Evolutionary conservation across 768 basidiomycete genomes (phyloP), one percentile per base, ranked within the genome.

Genomic region (Podaxis sp.): DNA sequence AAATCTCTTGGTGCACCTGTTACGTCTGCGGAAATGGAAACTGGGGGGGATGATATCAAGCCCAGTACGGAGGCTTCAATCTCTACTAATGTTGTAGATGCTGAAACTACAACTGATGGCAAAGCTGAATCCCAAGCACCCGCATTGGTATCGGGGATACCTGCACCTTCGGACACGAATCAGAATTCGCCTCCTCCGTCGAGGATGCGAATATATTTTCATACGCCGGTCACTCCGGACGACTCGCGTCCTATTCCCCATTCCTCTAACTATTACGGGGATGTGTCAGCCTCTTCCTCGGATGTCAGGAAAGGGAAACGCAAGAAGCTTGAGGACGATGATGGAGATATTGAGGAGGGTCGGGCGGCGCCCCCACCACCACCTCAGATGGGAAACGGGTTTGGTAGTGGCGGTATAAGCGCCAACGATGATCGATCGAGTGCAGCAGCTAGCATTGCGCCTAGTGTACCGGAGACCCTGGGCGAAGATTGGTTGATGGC

Each of bases 401-500:
- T 77, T 70, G 54, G 33, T 24, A 59, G 13, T 33, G 38, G 49
- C 49, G 49, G 49, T 24, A 22, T 51, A 22, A 50, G 12, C n/a
- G 49, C 47, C 27, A 81, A 78, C 74, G 81, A 81, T 68, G 89
- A 91, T 73, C 75, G 79, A 63, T 80, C 80, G 25, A 85, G 83
- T 72, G 79, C 83, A 59, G 78, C 84, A 61, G 77, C 80, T 61
- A 85, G 84, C 77, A 82, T 79, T 63, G 80, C 83, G 55, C 85
- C 85, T 51, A 92, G 89, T 68, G 84, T 81, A 59, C 84, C 90
- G 55, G 89, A 90, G 66, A 88, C 89, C 55, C 81, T 84, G 37
- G 91, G 89, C 74, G 91, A 93, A 73, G 91, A 93, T 75, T 93
- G 91, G 91, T 79, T 93, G 47, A 93, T 93, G 91, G 91, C 90